Evolutionary conservation across 495 filamentous ascomycete species (phyloP).

Genomic region (Penicillium manginii): DNA sequence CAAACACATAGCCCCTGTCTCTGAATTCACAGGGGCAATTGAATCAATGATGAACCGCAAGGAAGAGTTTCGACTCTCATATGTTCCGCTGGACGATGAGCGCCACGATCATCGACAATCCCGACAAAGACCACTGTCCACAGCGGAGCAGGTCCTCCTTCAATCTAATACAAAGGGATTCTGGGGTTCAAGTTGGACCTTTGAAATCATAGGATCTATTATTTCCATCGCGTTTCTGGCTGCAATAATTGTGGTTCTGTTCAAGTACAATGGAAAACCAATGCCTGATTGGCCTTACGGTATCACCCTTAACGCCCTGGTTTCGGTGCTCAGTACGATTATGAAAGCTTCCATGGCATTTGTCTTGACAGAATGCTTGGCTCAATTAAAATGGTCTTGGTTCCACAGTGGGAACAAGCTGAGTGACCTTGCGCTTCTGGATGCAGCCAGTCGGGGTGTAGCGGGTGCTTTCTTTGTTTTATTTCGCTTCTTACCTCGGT

Average conservation of each 20-base stretch:
- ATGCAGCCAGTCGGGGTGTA: slow-evolving; percentile 47
- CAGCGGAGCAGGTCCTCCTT: slow-evolving; percentile 25
- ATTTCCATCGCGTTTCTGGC: slow-evolving; percentile 27
- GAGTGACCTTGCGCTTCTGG: slow-evolving; percentile 45
- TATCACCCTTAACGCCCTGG: slow-evolving; percentile 51
- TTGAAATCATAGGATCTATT: slow-evolving; percentile 30
- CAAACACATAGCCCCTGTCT: not conserved
- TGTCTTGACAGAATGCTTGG: slow-evolving; percentile 42
- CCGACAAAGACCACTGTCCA: slow-evolving; percentile 20
- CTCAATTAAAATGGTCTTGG: slow-evolving; percentile 56
- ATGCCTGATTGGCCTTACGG: slow-evolving; percentile 47
- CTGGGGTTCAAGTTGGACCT: slow-evolving; percentile 32
- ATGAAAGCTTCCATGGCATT: slow-evolving; percentile 48
- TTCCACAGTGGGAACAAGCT: slow-evolving; percentile 44
- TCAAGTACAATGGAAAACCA: slow-evolving; percentile 41
- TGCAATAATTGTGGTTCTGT: slow-evolving; percentile 39
- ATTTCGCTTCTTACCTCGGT: slow-evolving; percentile 29
- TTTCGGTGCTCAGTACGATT: slow-evolving; percentile 48
- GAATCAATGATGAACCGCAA: slow-evolving; percentile 22
- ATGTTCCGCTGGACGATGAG: slow-evolving; percentile 21
- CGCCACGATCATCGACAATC: not conserved
- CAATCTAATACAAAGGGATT: slow-evolving; percentile 21
- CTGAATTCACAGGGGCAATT: not conserved
- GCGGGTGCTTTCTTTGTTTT: slow-evolving; percentile 40
- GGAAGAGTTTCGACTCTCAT: slow-evolving; percentile 25